Evolutionary conservation across 139 green algal species (phyloP).

Genomic region (Chlamydomonas asymmetrica): DNA sequence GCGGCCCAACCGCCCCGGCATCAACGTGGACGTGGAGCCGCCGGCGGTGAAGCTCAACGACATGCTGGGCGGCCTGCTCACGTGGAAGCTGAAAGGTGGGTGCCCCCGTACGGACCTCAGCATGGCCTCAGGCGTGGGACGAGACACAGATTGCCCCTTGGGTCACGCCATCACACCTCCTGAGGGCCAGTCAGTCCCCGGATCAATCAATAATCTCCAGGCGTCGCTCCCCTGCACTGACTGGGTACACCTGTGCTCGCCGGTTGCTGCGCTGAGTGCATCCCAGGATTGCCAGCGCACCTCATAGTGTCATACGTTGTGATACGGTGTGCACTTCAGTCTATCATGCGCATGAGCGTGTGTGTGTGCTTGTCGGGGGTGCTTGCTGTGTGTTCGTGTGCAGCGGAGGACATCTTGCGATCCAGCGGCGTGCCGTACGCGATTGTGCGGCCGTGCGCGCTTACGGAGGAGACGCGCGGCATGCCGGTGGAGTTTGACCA

Average conservation of each 20-base stretch:
- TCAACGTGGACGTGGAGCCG: conserved; percentile 65
- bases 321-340: too few relatives aligned
- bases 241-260: not conserved
- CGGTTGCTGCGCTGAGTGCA: not conserved
- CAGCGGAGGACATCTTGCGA: conserved; percentile 78
- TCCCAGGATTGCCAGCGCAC: not conserved
- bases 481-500: conserved; percentile 80
- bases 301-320: too few relatives aligned
- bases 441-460: conserved; percentile 77
- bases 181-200: too few relatives aligned
- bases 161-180: too few relatives aligned
- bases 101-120: not conserved
- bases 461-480: conserved; percentile 80
- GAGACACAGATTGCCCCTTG: too few relatives aligned
- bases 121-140: too few relatives aligned
- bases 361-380: conserved; percentile 4
- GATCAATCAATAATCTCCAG: too few relatives aligned
- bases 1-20: conserved; percentile 72
- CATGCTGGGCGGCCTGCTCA: conserved; percentile 85
- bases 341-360: not conserved
- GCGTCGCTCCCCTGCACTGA: too few relatives aligned
- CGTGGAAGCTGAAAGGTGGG: conserved; percentile 80
- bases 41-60: conserved; percentile 91
- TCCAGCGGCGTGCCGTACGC: conserved; percentile 73
- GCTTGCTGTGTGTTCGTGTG: too few relatives aligned